Evolutionary conservation across 164 flowering plant species (phyloP), one percentile per base, ranked within the genome.

Genomic region (Platanus orientalis): DNA sequence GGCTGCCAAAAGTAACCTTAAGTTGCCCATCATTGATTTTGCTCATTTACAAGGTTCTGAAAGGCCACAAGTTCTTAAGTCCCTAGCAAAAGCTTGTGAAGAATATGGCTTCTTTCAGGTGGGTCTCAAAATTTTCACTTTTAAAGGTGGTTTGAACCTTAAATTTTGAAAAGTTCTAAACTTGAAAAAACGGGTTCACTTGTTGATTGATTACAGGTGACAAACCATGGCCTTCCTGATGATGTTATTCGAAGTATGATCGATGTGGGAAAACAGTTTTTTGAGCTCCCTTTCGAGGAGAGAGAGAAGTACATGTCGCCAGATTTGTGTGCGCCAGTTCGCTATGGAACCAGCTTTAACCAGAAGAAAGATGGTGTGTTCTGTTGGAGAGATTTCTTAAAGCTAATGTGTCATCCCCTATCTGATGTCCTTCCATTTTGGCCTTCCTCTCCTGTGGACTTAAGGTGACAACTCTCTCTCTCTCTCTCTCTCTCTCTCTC

Each of bases 371-470:
- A 94, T 60, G 78, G 74, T 0, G 95, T 94, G 11, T 94, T 85
- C 49, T 82, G 85, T 58, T 94, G 97, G 98, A 86, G 98, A 66
- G 98, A 90, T 57, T 91, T 90, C 73, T 68, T 94, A 73, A 94
- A 94, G 80, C 79, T 94, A 0, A 62, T 40, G 45, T 83, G 87
- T 52, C 62, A 78, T 48, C 83, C 96, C 21, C 20, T 69, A 3
- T 23, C 81, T 2, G 85, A 87, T 29, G 67, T 61, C 36, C 76
- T 78, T 54, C 72, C 88, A 24, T 73, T 63, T 30, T 94, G 98
- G 95, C 97, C 98, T 42, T 79, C 89, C 61, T 78, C 89, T 36
- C 96, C 96, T 25, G n/a, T 16, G 1, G 90, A 85, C 62, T 74
- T 90, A 4, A 88, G 93, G 96, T 75, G 14, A 53, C 13, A 42